Evolutionary conservation across 2,329 filamentous ascomycete genomes (phyloP).

Genomic region (Colletotrichum musicola): DNA sequence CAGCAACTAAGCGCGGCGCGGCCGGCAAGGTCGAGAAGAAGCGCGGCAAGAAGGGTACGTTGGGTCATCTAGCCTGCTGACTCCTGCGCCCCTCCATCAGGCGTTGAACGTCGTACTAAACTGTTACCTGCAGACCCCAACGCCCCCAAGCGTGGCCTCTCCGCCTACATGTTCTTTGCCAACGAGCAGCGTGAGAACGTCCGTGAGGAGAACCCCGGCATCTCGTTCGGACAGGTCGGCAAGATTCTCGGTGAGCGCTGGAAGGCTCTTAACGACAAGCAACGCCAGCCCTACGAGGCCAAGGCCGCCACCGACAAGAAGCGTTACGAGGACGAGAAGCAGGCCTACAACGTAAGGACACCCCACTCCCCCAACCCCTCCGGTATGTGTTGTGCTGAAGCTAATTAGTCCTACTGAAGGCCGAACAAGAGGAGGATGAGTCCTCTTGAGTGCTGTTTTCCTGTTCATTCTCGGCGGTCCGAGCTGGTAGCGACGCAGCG

Average conservation of each 20-base stretch:
- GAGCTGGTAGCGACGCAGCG: constrained; percentile 19
- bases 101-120: constrained; percentile 23
- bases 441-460: constrained; percentile 51
- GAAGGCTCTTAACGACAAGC: constrained; percentile 96
- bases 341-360: constrained; percentile 84
- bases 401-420: constrained; percentile 57
- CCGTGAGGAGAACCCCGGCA: constrained; percentile 97
- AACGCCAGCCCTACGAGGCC: constrained; percentile 93
- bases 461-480: constrained; percentile 28
- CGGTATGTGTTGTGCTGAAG: constrained; percentile 30
- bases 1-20: constrained; percentile 65
- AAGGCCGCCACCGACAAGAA: constrained; percentile 99
- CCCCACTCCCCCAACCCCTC: background rate
- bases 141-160: constrained; percentile 98
- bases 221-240: constrained; percentile 97
- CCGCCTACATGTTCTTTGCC: constrained; percentile 99
- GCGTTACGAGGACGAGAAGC: constrained; percentile 98
- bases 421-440: constrained; percentile 69
- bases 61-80: too few relatives aligned
- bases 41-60: constrained; percentile 71
- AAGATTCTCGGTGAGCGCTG: constrained; percentile 98
- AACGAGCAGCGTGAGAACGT: constrained; percentile 99
- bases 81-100: too few relatives aligned
- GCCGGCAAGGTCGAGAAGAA: constrained; percentile 66
- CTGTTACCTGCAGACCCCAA: constrained; percentile 79